Evolutionary conservation across 768 basidiomycete genomes (phyloP).

Genomic region (Artomyces pyxidatus): DNA sequence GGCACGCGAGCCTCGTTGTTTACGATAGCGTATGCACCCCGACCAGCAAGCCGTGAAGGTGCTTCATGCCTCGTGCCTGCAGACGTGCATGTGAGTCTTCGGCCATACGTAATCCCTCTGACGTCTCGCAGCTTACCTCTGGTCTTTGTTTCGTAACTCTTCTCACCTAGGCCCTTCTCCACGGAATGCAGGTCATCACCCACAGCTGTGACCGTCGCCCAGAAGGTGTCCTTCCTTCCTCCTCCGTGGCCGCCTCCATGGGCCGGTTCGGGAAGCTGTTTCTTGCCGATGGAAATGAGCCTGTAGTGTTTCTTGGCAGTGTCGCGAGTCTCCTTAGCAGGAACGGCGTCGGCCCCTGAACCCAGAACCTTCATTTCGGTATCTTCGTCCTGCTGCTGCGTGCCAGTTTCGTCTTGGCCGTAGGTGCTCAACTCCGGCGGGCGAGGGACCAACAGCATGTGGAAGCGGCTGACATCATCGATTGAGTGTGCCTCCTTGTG

Average conservation of each 20-base stretch:
- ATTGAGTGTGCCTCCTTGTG: constrained; percentile 43
- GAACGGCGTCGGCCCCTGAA: constrained; percentile 42
- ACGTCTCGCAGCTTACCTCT: constrained; percentile 31
- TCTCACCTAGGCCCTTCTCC: constrained; percentile 40
- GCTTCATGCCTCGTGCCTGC: constrained; percentile 45
- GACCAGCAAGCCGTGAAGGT: constrained; percentile 43
- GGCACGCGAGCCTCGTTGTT: constrained; percentile 37
- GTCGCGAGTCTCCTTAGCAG: constrained; percentile 28
- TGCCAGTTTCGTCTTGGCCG: constrained; percentile 7
- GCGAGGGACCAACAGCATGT: constrained; percentile 53
- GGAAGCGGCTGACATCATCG: constrained; percentile 49
- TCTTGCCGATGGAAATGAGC: constrained; percentile 49
- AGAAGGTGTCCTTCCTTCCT: constrained; percentile 40
- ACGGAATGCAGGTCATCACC: constrained; percentile 43
- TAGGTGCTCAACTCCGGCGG: constrained; percentile 34
- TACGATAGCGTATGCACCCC: constrained; percentile 54
- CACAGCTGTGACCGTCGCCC: constrained; percentile 42
- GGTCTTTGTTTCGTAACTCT: constrained; percentile 55
- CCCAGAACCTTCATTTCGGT: constrained; percentile 35
- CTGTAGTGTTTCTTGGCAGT: constrained; percentile 39
- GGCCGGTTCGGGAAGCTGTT: constrained; percentile 44
- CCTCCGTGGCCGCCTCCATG: constrained; percentile 19
- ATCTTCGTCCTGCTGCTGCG: constrained; percentile 21
- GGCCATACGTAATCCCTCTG: too few relatives aligned
- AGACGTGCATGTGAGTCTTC: not conserved